Evolutionary conservation across 2,329 filamentous ascomycete genomes (phyloP), one percentile per base, ranked within the genome.

Genomic region (Fusarium devonianum): DNA sequence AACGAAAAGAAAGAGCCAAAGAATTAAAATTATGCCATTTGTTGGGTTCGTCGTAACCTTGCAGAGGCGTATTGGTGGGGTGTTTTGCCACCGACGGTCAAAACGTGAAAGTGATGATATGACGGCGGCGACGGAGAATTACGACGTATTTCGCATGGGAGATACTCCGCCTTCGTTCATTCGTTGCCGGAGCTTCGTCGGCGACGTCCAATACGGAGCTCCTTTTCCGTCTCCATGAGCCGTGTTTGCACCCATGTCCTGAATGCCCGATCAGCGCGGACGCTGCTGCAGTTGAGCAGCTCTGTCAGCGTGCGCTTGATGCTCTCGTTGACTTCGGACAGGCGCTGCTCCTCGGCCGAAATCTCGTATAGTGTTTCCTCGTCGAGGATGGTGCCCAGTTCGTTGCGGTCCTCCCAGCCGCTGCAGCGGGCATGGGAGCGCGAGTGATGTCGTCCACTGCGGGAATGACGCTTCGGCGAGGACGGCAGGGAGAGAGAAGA

Each of bases 281-380:
- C 79, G 26, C 76, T 71, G 17, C 81, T 78, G 68, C 80, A 84
- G 69, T 85, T 86, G 61, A 86, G 76, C 11, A 86, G 75, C 66
- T 84, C 82, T 5, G 82, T 86, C 59, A 86, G 65, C 2, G 81
- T 78, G 22, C 81, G 76, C 71, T 86, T 86, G 71, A 85, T 82
- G 60, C 78, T 77, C 68, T 84, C 81, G 68, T 83, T 83, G 68
- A 84, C 78, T 53, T 78, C 74, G 39, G 74, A 81, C 9, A 84
- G 74, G 52, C 76, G 79, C 56, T 78, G 75, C 64, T 83, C 79
- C 63, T 81, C 79, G 13, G 71, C 71, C 1, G 75, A 78, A 56
- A 83, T 76, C 61, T 79, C 77, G 52, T 71, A 71, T 16, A 79
- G 65, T 6, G 76, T 75, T 42, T 75, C 71, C 62, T 78, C 78